Percentiles rank a stretch among this genome's conserved stretches.
Conservation (phyloP, 257 asterid species). For the Dorcoceras hygrometricum region DNA sequence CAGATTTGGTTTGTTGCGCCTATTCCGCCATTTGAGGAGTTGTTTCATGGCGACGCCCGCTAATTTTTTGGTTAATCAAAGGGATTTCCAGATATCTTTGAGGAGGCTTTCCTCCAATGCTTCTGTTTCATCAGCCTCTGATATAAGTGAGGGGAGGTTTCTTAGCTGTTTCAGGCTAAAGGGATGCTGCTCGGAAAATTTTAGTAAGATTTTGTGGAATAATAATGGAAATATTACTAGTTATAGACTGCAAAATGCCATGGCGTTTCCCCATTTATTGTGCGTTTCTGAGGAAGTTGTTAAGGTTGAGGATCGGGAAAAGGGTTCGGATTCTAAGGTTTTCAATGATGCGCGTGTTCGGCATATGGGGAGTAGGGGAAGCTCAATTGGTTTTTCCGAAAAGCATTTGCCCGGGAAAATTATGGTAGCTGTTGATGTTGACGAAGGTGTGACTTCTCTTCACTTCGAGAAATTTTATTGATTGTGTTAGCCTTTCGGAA, state of each 20-base stretch:
- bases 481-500: neutral
- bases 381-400: slow-evolving; percentile 26
- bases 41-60: slow-evolving; percentile 53
- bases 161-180: slow-evolving; percentile 30
- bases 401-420: slow-evolving; percentile 37
- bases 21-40: slow-evolving; percentile 30
- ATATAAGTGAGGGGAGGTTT: slow-evolving; percentile 26
- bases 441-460: slow-evolving; percentile 56
- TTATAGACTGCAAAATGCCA: slow-evolving; percentile 32
- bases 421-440: slow-evolving; percentile 82
- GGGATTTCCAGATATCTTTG: slow-evolving; percentile 39
- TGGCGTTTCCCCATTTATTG: slow-evolving; percentile 36
- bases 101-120: slow-evolving; percentile 27
- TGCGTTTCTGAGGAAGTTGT: slow-evolving; percentile 41
- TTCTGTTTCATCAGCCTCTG: slow-evolving; percentile 26
- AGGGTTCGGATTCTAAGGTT: slow-evolving; percentile 14
- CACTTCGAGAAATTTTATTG: neutral
- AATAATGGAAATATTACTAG: slow-evolving; percentile 18
- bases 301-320: slow-evolving; percentile 27
- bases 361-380: slow-evolving; percentile 24
- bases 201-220: slow-evolving; percentile 25
- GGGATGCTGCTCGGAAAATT: slow-evolving; percentile 34
- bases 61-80: slow-evolving; percentile 33
- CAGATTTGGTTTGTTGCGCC: neutral
- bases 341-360: slow-evolving; percentile 32